Evolutionary conservation across 495 filamentous ascomycete genomes (phyloP).

Genomic region (Penicillium malachiteum): DNA sequence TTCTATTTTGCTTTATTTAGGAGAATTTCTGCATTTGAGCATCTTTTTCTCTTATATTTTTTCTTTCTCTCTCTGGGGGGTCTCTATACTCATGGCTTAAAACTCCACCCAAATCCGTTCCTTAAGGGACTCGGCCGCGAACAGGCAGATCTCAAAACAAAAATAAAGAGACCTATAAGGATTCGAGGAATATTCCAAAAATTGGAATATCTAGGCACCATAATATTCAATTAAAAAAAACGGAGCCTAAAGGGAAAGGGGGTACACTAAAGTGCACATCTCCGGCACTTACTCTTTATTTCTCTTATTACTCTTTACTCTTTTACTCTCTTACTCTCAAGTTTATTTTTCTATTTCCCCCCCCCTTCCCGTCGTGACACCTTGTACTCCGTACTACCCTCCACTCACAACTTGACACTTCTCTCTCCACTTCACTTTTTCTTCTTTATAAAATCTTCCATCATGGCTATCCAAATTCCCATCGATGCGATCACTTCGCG

Average conservation of each 20-base stretch:
- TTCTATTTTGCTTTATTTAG: too few relatives aligned
- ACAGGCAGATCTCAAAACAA: not conserved
- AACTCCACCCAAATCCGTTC: not conserved
- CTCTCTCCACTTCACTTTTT: not conserved
- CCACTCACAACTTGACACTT: too few relatives aligned
- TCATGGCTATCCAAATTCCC: conserved; percentile 89
- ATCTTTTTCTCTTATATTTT: not conserved
- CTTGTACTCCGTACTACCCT: too few relatives aligned
- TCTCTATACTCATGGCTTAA: not conserved
- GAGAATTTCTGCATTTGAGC: conserved; percentile 1
- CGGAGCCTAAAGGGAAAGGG: too few relatives aligned
- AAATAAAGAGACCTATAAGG: not conserved
- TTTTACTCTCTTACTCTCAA: too few relatives aligned
- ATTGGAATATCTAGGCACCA: not conserved
- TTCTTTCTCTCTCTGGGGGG: not conserved
- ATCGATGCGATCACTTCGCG: conserved; percentile 88
- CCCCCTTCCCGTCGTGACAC: not conserved
- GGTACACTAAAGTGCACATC: too few relatives aligned
- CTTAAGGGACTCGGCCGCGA: too few relatives aligned
- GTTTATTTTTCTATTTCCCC: not conserved
- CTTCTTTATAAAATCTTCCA: not conserved
- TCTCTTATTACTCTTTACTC: too few relatives aligned
- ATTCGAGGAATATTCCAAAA: not conserved
- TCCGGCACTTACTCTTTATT: too few relatives aligned
- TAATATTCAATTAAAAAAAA: too few relatives aligned